These are phyloP conservation scores for Pleurotus giganteus DNA, from an alignment of 768 basidiomycete species.

Conservation along the genomic window DNA sequence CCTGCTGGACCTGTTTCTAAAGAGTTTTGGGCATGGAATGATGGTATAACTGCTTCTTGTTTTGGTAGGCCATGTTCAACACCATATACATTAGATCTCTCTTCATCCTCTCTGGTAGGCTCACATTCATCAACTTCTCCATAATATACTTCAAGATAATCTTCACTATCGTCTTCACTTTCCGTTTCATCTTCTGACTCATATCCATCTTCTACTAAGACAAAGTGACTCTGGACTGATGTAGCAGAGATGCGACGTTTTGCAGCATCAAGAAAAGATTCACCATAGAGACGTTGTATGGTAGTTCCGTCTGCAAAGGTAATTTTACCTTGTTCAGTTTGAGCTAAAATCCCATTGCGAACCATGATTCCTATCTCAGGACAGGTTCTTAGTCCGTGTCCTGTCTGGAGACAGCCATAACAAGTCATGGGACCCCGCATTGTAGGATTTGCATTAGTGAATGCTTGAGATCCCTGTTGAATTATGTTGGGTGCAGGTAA, in stretches of 20 bases:
- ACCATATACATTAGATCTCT: too few relatives aligned
- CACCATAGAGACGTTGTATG: not conserved
- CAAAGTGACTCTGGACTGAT: not conserved
- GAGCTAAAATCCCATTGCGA: not conserved
- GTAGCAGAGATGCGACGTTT: not conserved
- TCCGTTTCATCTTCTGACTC: not conserved
- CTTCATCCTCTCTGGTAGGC: too few relatives aligned
- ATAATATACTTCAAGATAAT: not conserved
- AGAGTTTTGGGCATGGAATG: too few relatives aligned
- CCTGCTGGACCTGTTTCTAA: not conserved
- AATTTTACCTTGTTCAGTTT: not conserved
- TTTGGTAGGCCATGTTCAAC: too few relatives aligned
- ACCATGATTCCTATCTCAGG: not conserved
- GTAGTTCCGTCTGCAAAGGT: not conserved
- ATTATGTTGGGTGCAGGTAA: too few relatives aligned
- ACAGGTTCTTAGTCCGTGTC: not conserved
- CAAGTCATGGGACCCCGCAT: not conserved
- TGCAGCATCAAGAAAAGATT: not conserved
- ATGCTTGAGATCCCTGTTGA: too few relatives aligned
- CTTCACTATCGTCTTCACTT: not conserved
- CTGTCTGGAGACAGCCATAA: slow-evolving; percentile 3
- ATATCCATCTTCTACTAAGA: not conserved
- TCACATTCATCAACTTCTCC: too few relatives aligned
- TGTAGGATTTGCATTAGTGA: too few relatives aligned
- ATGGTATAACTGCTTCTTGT: too few relatives aligned